Conservation (phyloP, 2,329 filamentous ascomycete species). For the Penicillium expansum region DNA sequence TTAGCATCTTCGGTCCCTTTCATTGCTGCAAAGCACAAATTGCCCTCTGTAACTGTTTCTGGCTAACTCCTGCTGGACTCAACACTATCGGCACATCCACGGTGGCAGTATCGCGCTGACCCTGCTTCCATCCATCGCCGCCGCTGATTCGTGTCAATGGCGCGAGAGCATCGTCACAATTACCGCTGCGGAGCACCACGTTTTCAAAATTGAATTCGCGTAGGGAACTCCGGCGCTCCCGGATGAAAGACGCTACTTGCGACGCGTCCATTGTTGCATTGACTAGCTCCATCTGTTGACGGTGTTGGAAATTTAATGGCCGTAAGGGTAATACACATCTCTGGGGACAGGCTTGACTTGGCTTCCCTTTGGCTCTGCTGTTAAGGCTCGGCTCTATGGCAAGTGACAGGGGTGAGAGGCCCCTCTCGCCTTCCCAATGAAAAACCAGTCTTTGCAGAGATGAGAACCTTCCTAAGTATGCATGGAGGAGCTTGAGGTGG, state of each 20-base stretch:
- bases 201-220: conserved; percentile 78
- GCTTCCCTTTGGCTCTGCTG: conserved; percentile 47
- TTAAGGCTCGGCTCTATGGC: conserved; percentile 66
- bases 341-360: background rate
- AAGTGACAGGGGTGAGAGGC: conserved; percentile 70
- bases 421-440: conserved; percentile 70
- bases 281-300: background rate
- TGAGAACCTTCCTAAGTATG: conserved; percentile 70
- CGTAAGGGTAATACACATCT: conserved; percentile 39
- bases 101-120: conserved; percentile 32
- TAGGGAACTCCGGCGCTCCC: conserved; percentile 64
- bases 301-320: conserved; percentile 58
- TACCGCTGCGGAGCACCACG: conserved; percentile 66
- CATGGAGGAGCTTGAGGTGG: conserved; percentile 75
- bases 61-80: conserved; percentile 27
- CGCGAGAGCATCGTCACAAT: conserved; percentile 79
- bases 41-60: conserved; percentile 24
- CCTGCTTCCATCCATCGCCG: conserved; percentile 39
- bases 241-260: conserved; percentile 58
- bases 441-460: conserved; percentile 70
- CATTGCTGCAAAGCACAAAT: conserved; percentile 26
- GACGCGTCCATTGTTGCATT: background rate
- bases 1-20: conserved; percentile 5
- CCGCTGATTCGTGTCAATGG: conserved; percentile 55
- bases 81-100: conserved; percentile 40